These are phyloP conservation scores for Schizosaccharomyces cryophilus DNA, from an alignment of 805 yeast species.

Conservation along the genomic window DNA sequence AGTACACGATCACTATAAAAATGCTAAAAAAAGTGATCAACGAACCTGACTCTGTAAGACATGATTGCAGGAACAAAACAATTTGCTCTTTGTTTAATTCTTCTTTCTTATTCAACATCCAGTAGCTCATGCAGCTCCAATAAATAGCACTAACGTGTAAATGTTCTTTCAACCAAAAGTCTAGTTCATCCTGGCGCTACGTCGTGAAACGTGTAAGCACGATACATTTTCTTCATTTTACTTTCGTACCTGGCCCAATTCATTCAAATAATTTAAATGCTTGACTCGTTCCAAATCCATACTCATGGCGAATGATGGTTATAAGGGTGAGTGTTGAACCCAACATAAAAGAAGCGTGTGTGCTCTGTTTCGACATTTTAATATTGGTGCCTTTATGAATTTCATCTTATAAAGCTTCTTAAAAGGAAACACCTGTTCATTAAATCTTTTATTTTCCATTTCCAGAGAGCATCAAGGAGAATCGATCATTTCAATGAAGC, in stretches of 20 bases:
- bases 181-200: constrained; percentile 33
- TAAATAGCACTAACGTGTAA: constrained; percentile 73
- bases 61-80: constrained; percentile 39
- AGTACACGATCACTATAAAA: neutral
- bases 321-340: too few relatives aligned
- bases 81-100: constrained; percentile 40
- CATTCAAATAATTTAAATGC: neutral
- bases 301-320: too few relatives aligned
- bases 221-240: neutral
- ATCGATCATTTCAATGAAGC: too few relatives aligned
- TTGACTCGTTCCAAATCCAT: neutral
- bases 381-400: too few relatives aligned
- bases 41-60: constrained; percentile 29
- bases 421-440: too few relatives aligned
- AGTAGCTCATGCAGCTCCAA: constrained; percentile 76
- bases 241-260: neutral
- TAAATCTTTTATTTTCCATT: too few relatives aligned
- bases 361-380: too few relatives aligned
- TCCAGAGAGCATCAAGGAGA: too few relatives aligned
- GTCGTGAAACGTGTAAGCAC: neutral
- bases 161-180: constrained; percentile 80
- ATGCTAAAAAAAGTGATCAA: neutral
- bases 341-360: too few relatives aligned
- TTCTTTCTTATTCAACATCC: constrained; percentile 29
- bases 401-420: too few relatives aligned